Conservation (phyloP, 2,329 filamentous ascomycete genomes). For the Botrytis squamosa region DNA sequence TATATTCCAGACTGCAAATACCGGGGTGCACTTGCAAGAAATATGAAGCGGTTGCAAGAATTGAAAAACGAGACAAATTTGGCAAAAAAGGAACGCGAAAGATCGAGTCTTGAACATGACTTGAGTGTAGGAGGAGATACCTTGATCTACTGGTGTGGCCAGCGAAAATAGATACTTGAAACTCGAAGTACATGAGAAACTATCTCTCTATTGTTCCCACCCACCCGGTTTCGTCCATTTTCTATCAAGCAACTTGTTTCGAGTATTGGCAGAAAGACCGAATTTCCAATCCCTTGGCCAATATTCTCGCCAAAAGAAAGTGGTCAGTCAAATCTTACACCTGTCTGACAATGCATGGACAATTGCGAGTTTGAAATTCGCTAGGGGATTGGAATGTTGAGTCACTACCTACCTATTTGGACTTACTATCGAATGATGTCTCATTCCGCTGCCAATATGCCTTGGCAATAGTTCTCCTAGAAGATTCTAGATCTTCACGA, state of each 20-base stretch:
- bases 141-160: not conserved
- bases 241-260: not conserved
- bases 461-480: not conserved
- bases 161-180: not conserved
- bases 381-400: not conserved
- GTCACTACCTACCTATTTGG: not conserved
- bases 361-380: not conserved
- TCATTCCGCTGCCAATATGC: not conserved
- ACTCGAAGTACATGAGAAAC: not conserved
- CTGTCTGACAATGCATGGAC: not conserved
- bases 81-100: not conserved
- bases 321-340: not conserved
- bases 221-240: rapidly evolving
- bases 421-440: not conserved
- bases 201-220: not conserved
- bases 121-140: not conserved
- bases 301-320: not conserved
- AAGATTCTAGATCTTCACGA: not conserved
- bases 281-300: not conserved
- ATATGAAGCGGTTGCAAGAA: not conserved
- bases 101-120: not conserved
- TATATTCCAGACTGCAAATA: too few relatives aligned
- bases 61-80: not conserved
- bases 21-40: not conserved
- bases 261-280: not conserved